Conservation (phyloP, 768 basidiomycete species). For the Leccinellum luteum region DNA sequence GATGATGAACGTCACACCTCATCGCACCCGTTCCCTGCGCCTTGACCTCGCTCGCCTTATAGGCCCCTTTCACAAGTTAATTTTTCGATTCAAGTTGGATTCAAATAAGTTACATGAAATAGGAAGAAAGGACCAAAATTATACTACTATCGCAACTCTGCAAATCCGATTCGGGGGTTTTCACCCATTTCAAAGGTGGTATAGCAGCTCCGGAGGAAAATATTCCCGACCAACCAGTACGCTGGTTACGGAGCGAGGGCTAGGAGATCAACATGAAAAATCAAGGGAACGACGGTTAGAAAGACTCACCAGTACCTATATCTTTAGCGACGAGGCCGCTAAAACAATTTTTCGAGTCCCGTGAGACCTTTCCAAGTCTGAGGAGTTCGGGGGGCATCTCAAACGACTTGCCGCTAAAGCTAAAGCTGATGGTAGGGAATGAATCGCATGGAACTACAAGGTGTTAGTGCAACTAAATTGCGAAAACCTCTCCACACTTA, state of each 20-base stretch:
- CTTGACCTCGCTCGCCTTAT: too few relatives aligned
- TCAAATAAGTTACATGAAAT: too few relatives aligned
- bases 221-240: background rate
- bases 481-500: background rate
- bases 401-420: background rate
- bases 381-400: background rate
- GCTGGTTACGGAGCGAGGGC: background rate
- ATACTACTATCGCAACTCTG: background rate
- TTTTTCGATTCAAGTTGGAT: too few relatives aligned
- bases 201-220: background rate
- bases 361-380: background rate
- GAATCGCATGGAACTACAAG: background rate
- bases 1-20: too few relatives aligned
- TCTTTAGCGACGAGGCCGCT: background rate
- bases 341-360: background rate
- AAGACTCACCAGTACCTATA: background rate
- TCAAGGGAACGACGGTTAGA: background rate
- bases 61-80: too few relatives aligned
- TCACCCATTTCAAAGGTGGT: background rate
- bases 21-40: too few relatives aligned
- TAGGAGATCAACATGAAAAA: background rate
- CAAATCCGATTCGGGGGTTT: background rate
- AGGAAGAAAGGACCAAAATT: too few relatives aligned
- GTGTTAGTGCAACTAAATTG: background rate
- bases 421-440: background rate